Conservation (phyloP, 257 asterid genomes). For the Nicotiana attenuata region DNA sequence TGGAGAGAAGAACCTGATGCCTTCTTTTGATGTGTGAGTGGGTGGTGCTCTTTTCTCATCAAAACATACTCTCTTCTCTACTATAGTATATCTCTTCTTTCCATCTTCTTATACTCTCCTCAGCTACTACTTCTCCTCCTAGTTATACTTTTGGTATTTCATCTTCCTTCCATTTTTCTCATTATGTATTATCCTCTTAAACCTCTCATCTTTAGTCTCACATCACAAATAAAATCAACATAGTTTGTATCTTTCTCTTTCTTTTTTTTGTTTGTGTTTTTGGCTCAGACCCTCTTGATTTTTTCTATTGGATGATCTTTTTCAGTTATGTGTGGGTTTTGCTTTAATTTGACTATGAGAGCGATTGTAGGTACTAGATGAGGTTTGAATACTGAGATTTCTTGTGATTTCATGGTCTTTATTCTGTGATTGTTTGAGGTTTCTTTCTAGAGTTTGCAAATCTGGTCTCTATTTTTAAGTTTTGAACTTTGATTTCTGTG, state of each 20-base stretch:
- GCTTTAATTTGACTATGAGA: neutral
- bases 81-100: neutral
- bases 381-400: conserved; percentile 15
- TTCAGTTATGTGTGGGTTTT: neutral
- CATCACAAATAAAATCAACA: neutral
- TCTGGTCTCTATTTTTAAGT: conserved; percentile 26
- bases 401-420: conserved; percentile 46
- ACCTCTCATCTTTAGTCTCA: neutral
- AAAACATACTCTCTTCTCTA: conserved; percentile 7
- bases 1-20: conserved; percentile 67
- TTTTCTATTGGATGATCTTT: neutral
- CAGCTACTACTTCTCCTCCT: neutral
- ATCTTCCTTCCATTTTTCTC: neutral
- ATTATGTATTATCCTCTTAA: neutral
- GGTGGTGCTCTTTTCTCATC: conserved; percentile 58
- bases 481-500: conserved; percentile 4
- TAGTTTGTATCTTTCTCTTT: neutral
- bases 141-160: neutral
- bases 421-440: conserved; percentile 18
- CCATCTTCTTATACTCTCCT: conserved; percentile 17
- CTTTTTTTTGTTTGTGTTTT: neutral
- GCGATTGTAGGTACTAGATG: neutral
- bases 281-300: neutral
- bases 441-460: conserved; percentile 14
- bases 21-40: conserved; percentile 76